Conservation (phyloP, 2,329 filamentous ascomycete genomes). For the Fusarium pilosicola region DNA sequence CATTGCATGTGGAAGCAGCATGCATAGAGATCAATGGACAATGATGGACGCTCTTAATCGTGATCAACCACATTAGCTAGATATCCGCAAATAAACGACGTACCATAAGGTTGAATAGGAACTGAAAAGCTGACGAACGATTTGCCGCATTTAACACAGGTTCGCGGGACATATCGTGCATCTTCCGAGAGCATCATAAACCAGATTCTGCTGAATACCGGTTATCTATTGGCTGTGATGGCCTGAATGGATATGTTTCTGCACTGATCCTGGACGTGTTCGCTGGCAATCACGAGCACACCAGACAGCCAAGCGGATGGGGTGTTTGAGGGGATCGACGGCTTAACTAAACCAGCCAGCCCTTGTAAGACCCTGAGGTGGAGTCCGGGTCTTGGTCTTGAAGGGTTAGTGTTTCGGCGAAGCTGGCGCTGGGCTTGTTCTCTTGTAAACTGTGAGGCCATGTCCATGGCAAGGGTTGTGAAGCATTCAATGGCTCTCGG, state of each 20-base stretch:
- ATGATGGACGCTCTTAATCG: constrained; percentile 7
- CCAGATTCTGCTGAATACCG: constrained; percentile 22
- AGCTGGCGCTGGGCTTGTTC: constrained; percentile 9
- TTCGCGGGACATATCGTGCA: constrained; percentile 40
- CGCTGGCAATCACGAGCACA: constrained; percentile 46
- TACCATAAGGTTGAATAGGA: constrained; percentile 14
- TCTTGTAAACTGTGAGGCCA: constrained; percentile 28
- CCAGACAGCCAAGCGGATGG: constrained; percentile 36
- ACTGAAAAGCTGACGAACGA: constrained; percentile 32
- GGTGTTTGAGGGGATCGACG: constrained; percentile 37
- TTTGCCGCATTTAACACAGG: constrained; percentile 32
- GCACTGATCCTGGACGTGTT: constrained; percentile 42
- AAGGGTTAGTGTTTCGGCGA: constrained; percentile 25
- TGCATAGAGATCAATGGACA: not conserved
- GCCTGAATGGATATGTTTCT: constrained; percentile 24
- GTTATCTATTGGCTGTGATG: constrained; percentile 32
- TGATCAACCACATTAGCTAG: constrained; percentile 11
- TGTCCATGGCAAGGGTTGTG: constrained; percentile 22
- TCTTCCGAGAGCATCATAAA: constrained; percentile 35
- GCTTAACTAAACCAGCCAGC: constrained; percentile 26
- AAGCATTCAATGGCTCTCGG: constrained; percentile 20
- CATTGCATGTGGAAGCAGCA: not conserved
- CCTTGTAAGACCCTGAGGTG: constrained; percentile 30
- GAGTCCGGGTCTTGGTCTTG: not conserved
- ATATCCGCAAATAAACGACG: constrained; percentile 5